Conservation (phyloP, 257 asterid genomes). For the Nicotiana otophora region DNA sequence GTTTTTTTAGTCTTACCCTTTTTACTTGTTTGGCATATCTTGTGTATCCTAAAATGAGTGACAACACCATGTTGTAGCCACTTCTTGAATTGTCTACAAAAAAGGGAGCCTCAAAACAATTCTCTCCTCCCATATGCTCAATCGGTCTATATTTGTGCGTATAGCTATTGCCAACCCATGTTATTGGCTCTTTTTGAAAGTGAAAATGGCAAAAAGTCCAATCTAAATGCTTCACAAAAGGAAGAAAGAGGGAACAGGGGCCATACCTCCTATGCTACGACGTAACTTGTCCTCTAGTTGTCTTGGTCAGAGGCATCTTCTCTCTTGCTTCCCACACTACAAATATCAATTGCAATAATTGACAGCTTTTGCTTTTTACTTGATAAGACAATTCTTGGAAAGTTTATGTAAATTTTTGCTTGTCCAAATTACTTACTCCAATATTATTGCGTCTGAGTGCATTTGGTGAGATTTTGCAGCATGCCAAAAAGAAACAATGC, state of each 20-base stretch:
- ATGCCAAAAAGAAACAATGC: too few relatives aligned
- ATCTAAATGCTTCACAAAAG: conserved; percentile 9
- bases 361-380: background rate
- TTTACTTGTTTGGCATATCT: conserved; percentile 7
- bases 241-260: conserved; percentile 2
- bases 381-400: background rate
- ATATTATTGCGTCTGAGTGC: too few relatives aligned
- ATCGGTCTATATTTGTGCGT: background rate
- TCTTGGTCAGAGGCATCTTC: conserved; percentile 14
- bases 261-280: background rate
- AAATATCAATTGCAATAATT: conserved; percentile 4
- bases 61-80: conserved; percentile 7
- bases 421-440: background rate
- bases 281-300: conserved; percentile 14
- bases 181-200: background rate
- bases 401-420: background rate
- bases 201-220: background rate
- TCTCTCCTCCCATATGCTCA: background rate
- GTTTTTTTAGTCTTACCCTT: background rate
- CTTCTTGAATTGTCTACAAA: background rate
- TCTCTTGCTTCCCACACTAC: conserved; percentile 2
- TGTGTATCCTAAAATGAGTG: background rate
- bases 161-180: background rate
- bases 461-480: too few relatives aligned
- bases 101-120: background rate